These are phyloP conservation scores for Pachysandra terminalis DNA, from an alignment of 164 flowering plant genomes.

Conservation along the genomic window DNA sequence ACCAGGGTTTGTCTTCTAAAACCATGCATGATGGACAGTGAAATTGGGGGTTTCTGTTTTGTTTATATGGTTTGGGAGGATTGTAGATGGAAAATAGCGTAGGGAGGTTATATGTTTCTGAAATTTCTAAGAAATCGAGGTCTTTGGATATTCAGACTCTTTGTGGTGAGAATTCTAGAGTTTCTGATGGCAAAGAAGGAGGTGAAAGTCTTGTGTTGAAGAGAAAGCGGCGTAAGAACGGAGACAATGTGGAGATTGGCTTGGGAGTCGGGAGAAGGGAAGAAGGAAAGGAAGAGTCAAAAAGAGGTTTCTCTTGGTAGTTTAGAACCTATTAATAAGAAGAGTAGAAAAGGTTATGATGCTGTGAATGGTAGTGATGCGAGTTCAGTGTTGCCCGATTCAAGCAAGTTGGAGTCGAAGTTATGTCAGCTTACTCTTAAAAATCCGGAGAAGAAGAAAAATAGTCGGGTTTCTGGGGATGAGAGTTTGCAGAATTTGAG, in stretches of 20 bases:
- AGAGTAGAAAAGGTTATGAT: slow-evolving; percentile 28
- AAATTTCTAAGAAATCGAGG: slow-evolving; percentile 45
- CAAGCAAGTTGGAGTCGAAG: slow-evolving; percentile 15
- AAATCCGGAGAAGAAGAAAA: slow-evolving; percentile 8
- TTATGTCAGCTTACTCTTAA: slow-evolving; percentile 10
- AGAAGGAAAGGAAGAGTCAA: slow-evolving; percentile 40
- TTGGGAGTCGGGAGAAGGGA: slow-evolving; percentile 21
- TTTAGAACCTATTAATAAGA: slow-evolving; percentile 27
- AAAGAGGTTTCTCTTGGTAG: slow-evolving; percentile 46
- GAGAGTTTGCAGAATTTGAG: slow-evolving; percentile 14
- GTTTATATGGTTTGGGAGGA: slow-evolving; percentile 28
- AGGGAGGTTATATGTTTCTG: slow-evolving; percentile 39
- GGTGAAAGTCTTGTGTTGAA: too few species aligned
- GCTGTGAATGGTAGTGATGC: slow-evolving; percentile 20
- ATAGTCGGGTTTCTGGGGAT: slow-evolving; percentile 3
- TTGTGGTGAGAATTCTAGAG: slow-evolving; percentile 30
- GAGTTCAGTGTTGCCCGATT: slow-evolving; percentile 19
- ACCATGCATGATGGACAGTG: slow-evolving; percentile 49
- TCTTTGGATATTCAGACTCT: slow-evolving; percentile 64
- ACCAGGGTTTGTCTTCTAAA: slow-evolving; percentile 19
- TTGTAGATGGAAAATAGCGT: slow-evolving; percentile 73
- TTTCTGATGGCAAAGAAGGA: slow-evolving; percentile 6
- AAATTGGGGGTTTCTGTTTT: slow-evolving; percentile 30
- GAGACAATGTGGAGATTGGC: too few species aligned
- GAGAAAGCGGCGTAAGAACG: slow-evolving; percentile 9